phyloP scores from a whole-genome alignment of 2,329 filamentous ascomycete genomes.

The Fulvia fulva region DNA sequence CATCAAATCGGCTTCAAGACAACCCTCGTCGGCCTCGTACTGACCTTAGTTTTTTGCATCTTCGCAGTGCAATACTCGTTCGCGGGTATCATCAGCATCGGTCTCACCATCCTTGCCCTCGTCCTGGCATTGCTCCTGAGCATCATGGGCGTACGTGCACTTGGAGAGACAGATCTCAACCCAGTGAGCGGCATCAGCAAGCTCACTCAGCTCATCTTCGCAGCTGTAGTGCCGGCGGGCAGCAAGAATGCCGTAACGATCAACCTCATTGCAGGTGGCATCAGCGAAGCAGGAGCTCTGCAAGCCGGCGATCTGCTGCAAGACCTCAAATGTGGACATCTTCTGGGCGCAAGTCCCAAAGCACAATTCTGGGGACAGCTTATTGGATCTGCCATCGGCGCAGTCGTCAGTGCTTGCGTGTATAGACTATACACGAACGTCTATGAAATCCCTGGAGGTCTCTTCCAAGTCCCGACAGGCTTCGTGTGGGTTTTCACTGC shows the following conservation, averaged over 20 bases:
- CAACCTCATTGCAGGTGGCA: conserved; percentile 88
- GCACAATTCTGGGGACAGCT: conserved; percentile 97
- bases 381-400: conserved; percentile 81
- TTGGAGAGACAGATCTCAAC: conserved; percentile 86
- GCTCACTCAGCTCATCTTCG: conserved; percentile 92
- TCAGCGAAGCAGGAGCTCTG: conserved; percentile 78
- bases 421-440: conserved; percentile 89
- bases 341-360: conserved; percentile 85
- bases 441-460: conserved; percentile 79
- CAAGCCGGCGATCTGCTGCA: conserved; percentile 97
- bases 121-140: conserved; percentile 66
- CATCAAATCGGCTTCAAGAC: conserved; percentile 72
- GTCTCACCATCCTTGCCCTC: conserved; percentile 80
- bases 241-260: conserved; percentile 86
- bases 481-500: conserved; percentile 99
- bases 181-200: conserved; percentile 96
- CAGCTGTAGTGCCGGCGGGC: conserved; percentile 75
- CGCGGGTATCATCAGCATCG: conserved; percentile 72
- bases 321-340: conserved; percentile 91
- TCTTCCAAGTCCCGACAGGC: conserved; percentile 91
- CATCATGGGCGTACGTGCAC: conserved; percentile 61
- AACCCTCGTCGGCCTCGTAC: conserved; percentile 69
- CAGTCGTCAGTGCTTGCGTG: conserved; percentile 77
- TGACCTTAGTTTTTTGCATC: conserved; percentile 77
- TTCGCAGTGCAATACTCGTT: conserved; percentile 79